These are phyloP conservation scores for Exophiala dermatitidis DNA, from an alignment of 2,329 filamentous ascomycete genomes.

Conservation along the genomic window DNA sequence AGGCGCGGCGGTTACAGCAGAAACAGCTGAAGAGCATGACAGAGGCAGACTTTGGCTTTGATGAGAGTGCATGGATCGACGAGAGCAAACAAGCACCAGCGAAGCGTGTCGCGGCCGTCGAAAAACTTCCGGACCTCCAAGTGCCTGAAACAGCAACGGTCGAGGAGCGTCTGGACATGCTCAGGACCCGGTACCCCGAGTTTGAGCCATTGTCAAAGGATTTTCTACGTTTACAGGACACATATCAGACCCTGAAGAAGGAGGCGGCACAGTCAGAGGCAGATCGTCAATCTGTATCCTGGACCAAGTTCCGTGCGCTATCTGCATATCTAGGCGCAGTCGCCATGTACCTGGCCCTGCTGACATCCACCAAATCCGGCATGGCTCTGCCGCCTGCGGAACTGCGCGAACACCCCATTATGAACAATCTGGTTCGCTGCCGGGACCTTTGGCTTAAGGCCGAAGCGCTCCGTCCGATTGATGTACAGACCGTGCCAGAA, in stretches of 20 bases:
- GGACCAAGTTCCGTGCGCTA: constrained; percentile 70
- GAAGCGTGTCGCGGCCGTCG: constrained; percentile 51
- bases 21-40: constrained; percentile 86
- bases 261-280: constrained; percentile 53
- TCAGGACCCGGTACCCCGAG: constrained; percentile 81
- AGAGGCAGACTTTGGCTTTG: constrained; percentile 87
- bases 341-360: constrained; percentile 86
- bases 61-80: constrained; percentile 76
- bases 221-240: constrained; percentile 60
- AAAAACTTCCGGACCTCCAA: constrained; percentile 76
- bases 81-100: constrained; percentile 42
- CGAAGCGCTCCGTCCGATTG: constrained; percentile 54
- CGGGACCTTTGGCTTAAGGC: constrained; percentile 72
- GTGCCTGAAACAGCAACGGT: constrained; percentile 71
- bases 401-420: constrained; percentile 81
- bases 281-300: constrained; percentile 43
- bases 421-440: constrained; percentile 74
- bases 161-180: constrained; percentile 66
- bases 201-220: constrained; percentile 81
- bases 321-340: constrained; percentile 80
- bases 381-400: constrained; percentile 67
- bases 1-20: constrained; percentile 79
- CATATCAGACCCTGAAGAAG: constrained; percentile 52
- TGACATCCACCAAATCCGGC: constrained; percentile 65
- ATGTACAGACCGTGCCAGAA: constrained; percentile 33